Evolutionary conservation across 1,284 basidiomycete species (phyloP).

Genomic region (Moesziomyces globuligerus): DNA sequence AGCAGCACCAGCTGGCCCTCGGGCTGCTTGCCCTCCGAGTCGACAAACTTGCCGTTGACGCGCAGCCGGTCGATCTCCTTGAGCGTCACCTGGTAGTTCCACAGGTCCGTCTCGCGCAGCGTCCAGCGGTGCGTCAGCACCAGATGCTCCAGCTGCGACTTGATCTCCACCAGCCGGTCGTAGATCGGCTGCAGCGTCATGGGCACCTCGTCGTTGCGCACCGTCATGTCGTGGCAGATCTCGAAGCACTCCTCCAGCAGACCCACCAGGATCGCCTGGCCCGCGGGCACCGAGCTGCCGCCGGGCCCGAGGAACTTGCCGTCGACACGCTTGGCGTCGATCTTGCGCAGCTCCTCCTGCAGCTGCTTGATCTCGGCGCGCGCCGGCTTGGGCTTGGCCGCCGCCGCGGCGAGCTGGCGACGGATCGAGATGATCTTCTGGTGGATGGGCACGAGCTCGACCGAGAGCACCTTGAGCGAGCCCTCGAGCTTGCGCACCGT

Average conservation of each 20-base stretch:
- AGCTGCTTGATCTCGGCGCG: constrained; percentile 89
- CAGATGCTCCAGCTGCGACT: constrained; percentile 85
- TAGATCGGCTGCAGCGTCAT: constrained; percentile 90
- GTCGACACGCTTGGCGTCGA: constrained; percentile 87
- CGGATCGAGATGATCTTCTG: constrained; percentile 86
- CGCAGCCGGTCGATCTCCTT: constrained; percentile 98
- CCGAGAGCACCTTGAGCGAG: constrained; percentile 65
- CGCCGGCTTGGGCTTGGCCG: constrained; percentile 83
- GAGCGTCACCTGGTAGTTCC: constrained; percentile 85
- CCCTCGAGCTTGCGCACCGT: constrained; percentile 58
- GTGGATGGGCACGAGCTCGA: constrained; percentile 67
- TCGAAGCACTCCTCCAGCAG: constrained; percentile 97
- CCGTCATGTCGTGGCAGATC: constrained; percentile 93
- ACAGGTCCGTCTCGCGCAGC: constrained; percentile 86
- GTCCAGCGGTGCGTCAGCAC: constrained; percentile 97
- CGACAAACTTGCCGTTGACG: constrained; percentile 95
- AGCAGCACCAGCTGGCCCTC: constrained; percentile 90
- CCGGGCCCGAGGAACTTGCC: constrained; percentile 95
- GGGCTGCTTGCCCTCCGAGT: constrained; percentile 89
- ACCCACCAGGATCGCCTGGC: constrained; percentile 77
- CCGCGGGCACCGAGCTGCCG: constrained; percentile 83
- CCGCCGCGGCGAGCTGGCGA: constrained; percentile 86
- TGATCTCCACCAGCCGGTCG: constrained; percentile 86
- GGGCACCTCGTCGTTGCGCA: constrained; percentile 89
- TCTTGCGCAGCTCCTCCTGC: constrained; percentile 91